phyloP scores from a whole-genome alignment of 2,329 filamentous ascomycete genomes.

The Nannizziopsis barbatae region DNA sequence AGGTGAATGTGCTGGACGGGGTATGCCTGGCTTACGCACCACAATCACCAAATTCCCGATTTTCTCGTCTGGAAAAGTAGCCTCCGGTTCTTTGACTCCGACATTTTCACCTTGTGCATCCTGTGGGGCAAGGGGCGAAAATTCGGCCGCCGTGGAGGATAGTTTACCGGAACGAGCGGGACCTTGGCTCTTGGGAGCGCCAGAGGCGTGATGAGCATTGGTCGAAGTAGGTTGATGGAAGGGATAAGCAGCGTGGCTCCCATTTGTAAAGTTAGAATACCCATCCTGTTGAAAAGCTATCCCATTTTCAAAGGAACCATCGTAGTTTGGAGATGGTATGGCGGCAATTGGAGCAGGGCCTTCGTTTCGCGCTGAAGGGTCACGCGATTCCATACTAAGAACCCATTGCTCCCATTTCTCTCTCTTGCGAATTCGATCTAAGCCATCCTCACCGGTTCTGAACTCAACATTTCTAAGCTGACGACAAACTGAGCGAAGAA shows the following conservation, averaged over 20 bases:
- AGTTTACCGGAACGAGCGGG: slow-evolving; percentile 41
- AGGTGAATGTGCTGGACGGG: slow-evolving; percentile 24
- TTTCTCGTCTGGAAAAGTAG: slow-evolving; percentile 44
- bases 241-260: slow-evolving; percentile 18
- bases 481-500: slow-evolving; percentile 64
- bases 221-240: slow-evolving; percentile 2
- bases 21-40: slow-evolving; percentile 36
- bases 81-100: slow-evolving; percentile 29
- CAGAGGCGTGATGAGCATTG: slow-evolving; percentile 18
- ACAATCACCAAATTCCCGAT: slow-evolving; percentile 44
- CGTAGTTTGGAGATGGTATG: slow-evolving; percentile 18
- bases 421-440: slow-evolving; percentile 64
- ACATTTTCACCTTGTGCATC: slow-evolving; percentile 25
- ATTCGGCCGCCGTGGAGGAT: slow-evolving; percentile 54
- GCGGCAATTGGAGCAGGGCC: slow-evolving; percentile 46
- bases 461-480: slow-evolving; percentile 64
- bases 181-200: slow-evolving; percentile 30
- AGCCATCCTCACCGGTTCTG: slow-evolving; percentile 60
- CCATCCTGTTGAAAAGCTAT: slow-evolving; percentile 24
- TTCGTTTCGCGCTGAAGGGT: slow-evolving; percentile 60
- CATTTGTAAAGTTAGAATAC: slow-evolving; percentile 21
- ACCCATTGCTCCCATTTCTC: slow-evolving; percentile 75
- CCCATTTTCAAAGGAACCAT: slow-evolving; percentile 32
- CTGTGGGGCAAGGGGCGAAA: slow-evolving; percentile 39
- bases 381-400: slow-evolving; percentile 57